Conservation (phyloP, 139 green algal genomes). For the Micractinium conductrix region DNA sequence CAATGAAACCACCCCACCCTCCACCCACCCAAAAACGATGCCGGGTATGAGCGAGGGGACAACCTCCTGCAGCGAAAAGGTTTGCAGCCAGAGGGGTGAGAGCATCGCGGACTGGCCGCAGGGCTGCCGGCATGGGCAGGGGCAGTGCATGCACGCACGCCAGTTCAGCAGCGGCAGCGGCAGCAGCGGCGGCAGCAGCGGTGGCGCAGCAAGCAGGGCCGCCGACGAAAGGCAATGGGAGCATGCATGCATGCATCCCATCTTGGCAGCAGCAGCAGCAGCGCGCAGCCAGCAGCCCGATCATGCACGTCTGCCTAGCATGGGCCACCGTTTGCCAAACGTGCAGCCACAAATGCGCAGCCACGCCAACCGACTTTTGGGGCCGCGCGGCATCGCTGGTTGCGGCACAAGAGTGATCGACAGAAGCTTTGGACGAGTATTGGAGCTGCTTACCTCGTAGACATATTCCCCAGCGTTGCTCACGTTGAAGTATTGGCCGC, state of each 20-base stretch:
- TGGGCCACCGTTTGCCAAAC: too few relatives aligned
- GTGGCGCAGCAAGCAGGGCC: not conserved
- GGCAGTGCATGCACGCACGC: not conserved
- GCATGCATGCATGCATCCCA: too few relatives aligned
- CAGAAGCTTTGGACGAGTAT: too few relatives aligned
- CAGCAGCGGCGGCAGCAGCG: not conserved
- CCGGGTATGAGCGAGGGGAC: constrained; percentile 14
- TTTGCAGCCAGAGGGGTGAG: not conserved
- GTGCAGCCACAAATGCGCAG: not conserved
- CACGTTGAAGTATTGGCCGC: constrained; percentile 1
- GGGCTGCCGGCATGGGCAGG: too few relatives aligned
- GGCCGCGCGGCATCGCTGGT: not conserved
- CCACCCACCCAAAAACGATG: constrained; percentile 9
- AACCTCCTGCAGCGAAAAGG: not conserved
- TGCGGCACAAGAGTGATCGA: too few relatives aligned
- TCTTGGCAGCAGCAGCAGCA: not conserved
- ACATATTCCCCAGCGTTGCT: not conserved
- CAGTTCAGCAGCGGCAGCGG: not conserved
- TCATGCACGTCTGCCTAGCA: too few relatives aligned
- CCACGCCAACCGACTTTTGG: not conserved
- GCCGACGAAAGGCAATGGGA: too few relatives aligned
- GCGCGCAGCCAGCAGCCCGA: too few relatives aligned
- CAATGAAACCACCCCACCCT: too few relatives aligned
- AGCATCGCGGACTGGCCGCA: not conserved
- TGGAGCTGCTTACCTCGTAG: not conserved